A percentile compares a stretch with the other conserved stretches of the same genome.
Evolutionary conservation across 768 basidiomycete genomes (phyloP).

Genomic region (Suillus brevipes): DNA sequence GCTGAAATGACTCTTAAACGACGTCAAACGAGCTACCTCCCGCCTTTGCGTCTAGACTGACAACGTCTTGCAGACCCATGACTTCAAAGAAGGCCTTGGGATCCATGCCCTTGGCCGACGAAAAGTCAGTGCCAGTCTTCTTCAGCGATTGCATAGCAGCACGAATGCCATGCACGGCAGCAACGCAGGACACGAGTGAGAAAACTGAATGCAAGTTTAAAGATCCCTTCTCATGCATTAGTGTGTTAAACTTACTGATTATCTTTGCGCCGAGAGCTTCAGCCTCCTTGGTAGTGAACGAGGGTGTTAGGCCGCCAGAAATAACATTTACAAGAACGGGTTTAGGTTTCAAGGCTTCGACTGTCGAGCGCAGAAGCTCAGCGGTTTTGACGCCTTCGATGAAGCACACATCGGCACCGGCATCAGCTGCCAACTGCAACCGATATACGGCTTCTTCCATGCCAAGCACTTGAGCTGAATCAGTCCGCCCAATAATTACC

Average conservation of each 20-base stretch:
- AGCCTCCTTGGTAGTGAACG: slow-evolving; percentile 68
- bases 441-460: slow-evolving; percentile 75
- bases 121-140: slow-evolving; percentile 76
- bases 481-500: slow-evolving; percentile 76
- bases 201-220: slow-evolving; percentile 49
- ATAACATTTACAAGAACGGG: slow-evolving; percentile 82
- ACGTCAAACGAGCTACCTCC: slow-evolving; percentile 59
- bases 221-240: not conserved
- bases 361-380: slow-evolving; percentile 61
- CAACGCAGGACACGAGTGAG: slow-evolving; percentile 73
- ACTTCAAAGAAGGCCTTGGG: slow-evolving; percentile 77
- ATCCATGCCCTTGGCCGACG: slow-evolving; percentile 64
- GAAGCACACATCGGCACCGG: slow-evolving; percentile 79
- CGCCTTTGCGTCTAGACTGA: slow-evolving; percentile 54
- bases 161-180: slow-evolving; percentile 75
- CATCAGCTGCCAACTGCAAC: slow-evolving; percentile 68
- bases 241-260: slow-evolving; percentile 54
- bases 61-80: slow-evolving; percentile 62
- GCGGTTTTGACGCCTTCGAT: slow-evolving; percentile 76
- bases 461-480: slow-evolving; percentile 75
- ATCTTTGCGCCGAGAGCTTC: slow-evolving; percentile 73
- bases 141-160: slow-evolving; percentile 75
- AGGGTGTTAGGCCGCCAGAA: slow-evolving; percentile 74
- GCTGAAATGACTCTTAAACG: slow-evolving; percentile 35
- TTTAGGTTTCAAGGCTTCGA: slow-evolving; percentile 68